Percentiles rank a stretch among this genome's conserved stretches.
These are phyloP conservation scores for Podospora pseudoanserina DNA, from an alignment of 495 filamentous ascomycete genomes.

Conservation along the genomic window DNA sequence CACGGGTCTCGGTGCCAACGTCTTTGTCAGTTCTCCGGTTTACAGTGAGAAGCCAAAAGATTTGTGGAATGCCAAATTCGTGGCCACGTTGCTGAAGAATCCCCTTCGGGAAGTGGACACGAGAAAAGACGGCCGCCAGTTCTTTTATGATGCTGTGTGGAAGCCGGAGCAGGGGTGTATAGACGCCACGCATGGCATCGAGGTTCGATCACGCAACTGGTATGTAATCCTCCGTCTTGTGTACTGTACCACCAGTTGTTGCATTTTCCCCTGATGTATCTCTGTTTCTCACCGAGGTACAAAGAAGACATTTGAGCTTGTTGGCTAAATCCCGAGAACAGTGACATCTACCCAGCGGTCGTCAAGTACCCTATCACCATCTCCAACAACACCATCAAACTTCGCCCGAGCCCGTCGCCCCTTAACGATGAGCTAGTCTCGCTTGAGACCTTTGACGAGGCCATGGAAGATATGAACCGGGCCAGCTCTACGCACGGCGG, in stretches of 20 bases:
- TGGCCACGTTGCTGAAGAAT: not conserved
- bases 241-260: too few relatives aligned
- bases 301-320: too few relatives aligned
- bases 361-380: not conserved
- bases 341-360: not conserved
- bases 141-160: not conserved
- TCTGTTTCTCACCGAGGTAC: too few relatives aligned
- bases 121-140: not conserved
- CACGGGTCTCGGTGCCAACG: not conserved
- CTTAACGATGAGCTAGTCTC: not conserved
- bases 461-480: not conserved
- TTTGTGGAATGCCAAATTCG: not conserved
- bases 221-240: not conserved
- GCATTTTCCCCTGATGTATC: too few relatives aligned
- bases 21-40: not conserved
- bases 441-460: not conserved
- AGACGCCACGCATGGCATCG: not conserved
- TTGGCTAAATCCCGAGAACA: not conserved
- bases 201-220: not conserved
- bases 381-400: not conserved
- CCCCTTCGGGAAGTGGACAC: not conserved
- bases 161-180: not conserved
- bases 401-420: not conserved
- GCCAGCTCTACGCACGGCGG: slow-evolving; percentile 4
- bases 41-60: not conserved